Conservation (phyloP, 139 green algal species). For the Chlorella sorokiniana region DNA sequence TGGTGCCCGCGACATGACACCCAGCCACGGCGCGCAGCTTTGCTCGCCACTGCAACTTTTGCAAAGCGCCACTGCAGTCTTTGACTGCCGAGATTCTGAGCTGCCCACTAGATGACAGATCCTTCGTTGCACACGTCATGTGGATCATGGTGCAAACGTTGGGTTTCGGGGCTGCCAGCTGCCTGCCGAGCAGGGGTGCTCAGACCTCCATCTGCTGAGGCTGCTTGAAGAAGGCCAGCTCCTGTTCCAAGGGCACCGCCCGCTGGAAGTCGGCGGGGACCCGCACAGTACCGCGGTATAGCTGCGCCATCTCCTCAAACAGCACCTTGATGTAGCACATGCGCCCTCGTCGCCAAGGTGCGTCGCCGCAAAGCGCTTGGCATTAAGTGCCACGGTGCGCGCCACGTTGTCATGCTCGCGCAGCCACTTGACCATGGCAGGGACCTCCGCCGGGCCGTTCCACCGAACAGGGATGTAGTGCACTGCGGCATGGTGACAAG, state of each 20-base stretch:
- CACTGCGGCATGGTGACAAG: neutral
- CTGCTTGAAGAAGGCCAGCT: neutral
- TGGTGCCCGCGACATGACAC: too few relatives aligned
- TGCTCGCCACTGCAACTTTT: too few relatives aligned
- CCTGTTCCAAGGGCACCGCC: neutral
- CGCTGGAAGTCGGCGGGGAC: neutral
- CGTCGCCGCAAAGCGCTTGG: neutral
- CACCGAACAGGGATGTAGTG: slow-evolving; percentile 3
- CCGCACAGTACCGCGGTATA: neutral
- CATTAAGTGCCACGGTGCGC: neutral
- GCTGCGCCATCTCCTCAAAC: neutral
- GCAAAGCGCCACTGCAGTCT: too few relatives aligned
- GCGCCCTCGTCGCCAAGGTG: neutral
- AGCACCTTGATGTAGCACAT: slow-evolving; percentile 8
- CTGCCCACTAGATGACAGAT: too few relatives aligned
- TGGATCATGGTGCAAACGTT: too few relatives aligned
- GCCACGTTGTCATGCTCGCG: neutral
- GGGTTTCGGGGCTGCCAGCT: too few relatives aligned
- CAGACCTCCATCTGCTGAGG: neutral
- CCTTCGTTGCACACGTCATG: too few relatives aligned
- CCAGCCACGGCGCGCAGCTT: too few relatives aligned
- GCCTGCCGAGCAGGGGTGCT: neutral
- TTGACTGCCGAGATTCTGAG: too few relatives aligned
- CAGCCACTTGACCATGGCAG: neutral
- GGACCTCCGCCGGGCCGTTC: neutral